Evolutionary conservation across 768 basidiomycete genomes (phyloP), one percentile per base, ranked within the genome.

Genomic region (Mycena rebaudengoi): DNA sequence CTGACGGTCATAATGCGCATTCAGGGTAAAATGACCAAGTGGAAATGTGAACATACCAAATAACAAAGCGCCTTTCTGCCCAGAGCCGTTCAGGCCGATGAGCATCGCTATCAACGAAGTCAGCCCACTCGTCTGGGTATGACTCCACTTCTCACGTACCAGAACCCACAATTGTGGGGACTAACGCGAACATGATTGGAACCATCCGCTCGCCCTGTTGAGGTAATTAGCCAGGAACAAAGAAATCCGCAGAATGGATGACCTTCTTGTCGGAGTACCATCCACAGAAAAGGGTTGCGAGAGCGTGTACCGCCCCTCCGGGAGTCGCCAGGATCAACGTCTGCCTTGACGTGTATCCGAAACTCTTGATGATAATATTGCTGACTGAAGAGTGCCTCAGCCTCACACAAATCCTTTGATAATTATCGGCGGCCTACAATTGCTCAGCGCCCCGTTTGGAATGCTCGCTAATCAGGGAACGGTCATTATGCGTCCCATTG

Each of bases 201-300:
- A 82, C 61, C 88, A 88, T 88, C 5, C 88, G 80, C 63, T 88
- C 87, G 35, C 79, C 80, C 87, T 65, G n/a, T 26, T 43, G 13
- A 14, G 30, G 29, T 37, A 85, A 39, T 10, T 14, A 32, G 16
- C 29, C 4, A 58, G 11, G n/a, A 26, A 45, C 35, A 39, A 37
- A 35, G 23, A 16, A 44, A 12, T 40, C 12, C 18, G 28, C 33
- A 18, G 45, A 50, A 12, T 23, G 41, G 28, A 45, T 8, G 51
- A 85, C 88, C 83, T 84, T 88, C 72, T 76, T 85, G 68, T 90
- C 89, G 0, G 89, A 88, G 70, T 87, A 88, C 83, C 86, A 90
- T 4, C 88, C 88, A 64, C 86, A 88, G 5, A 80, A 68, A 18
- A 88, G 64, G 2, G 84, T 82, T 62, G 78, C 87, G 4, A 75